Percentiles rank a stretch among this genome's conserved stretches.
Conservation (phyloP, 345 rosid species). For the Acer yangbiense region DNA sequence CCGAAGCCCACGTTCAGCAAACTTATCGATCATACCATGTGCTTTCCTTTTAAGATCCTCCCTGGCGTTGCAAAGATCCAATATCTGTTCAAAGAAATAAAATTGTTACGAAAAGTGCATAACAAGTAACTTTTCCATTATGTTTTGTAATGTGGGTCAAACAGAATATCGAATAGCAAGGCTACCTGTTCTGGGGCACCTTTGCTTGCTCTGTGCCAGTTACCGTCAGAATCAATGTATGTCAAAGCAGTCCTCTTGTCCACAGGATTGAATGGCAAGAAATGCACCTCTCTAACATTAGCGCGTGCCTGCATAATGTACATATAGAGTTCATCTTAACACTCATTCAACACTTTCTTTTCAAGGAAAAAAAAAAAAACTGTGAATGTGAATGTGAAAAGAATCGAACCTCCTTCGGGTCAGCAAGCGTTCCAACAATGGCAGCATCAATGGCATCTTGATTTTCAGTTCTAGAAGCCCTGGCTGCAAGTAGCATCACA, state of each 20-base stretch:
- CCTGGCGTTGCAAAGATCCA: slow-evolving; percentile 55
- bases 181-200: slow-evolving; percentile 95
- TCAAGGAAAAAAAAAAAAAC: not conserved
- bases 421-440: slow-evolving; percentile 85
- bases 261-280: slow-evolving; percentile 81
- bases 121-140: not conserved
- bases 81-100: slow-evolving; percentile 44
- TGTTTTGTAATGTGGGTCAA: not conserved
- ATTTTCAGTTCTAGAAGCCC: slow-evolving; percentile 86
- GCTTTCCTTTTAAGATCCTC: slow-evolving; percentile 63
- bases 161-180: not conserved
- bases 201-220: slow-evolving; percentile 82
- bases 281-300: slow-evolving; percentile 72
- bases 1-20: slow-evolving; percentile 83
- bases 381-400: not conserved
- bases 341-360: not conserved
- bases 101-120: slow-evolving; percentile 1
- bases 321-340: not conserved
- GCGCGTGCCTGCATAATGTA: slow-evolving; percentile 60
- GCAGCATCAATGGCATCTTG: slow-evolving; percentile 94
- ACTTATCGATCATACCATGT: slow-evolving; percentile 62
- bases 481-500: slow-evolving; percentile 71
- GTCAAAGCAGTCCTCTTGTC: slow-evolving; percentile 88
- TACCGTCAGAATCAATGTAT: slow-evolving; percentile 63
- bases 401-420: slow-evolving; percentile 66